Conservation (phyloP, 768 basidiomycete species). For the Amyloporia xantha region DNA sequence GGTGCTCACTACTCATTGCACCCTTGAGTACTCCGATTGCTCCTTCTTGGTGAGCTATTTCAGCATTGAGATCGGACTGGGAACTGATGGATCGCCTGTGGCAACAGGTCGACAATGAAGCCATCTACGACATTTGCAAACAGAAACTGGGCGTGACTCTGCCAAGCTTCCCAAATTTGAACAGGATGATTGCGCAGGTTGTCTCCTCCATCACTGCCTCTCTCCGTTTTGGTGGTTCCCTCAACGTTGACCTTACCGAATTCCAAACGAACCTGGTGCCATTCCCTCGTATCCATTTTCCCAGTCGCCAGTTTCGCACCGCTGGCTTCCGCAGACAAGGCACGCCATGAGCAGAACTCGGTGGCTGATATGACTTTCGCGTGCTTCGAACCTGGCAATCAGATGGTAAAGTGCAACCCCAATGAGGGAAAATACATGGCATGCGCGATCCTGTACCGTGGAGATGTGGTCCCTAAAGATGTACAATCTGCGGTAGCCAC, state of each 20-base stretch:
- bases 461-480: conserved; percentile 96
- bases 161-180: conserved; percentile 91
- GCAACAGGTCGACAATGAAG: conserved; percentile 95
- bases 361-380: conserved; percentile 98
- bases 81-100: not conserved
- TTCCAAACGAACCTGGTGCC: conserved; percentile 99
- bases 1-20: conserved; percentile 95
- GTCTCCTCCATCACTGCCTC: conserved; percentile 98
- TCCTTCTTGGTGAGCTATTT: conserved; percentile 81
- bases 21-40: conserved; percentile 97
- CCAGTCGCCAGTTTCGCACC: conserved; percentile 95
- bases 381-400: conserved; percentile 94
- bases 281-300: conserved; percentile 98
- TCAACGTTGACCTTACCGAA: conserved; percentile 96
- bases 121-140: conserved; percentile 99
- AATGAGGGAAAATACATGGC: conserved; percentile 99
- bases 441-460: conserved; percentile 87
- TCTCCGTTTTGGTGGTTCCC: conserved; percentile 91
- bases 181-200: conserved; percentile 95
- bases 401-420: conserved; percentile 97
- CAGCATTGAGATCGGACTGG: not conserved
- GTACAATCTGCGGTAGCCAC: conserved; percentile 86
- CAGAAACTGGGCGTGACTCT: conserved; percentile 78
- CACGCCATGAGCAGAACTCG: conserved; percentile 93
- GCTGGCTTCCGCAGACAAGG: conserved; percentile 92